A percentile compares a stretch with the other conserved stretches of the same genome.
These are phyloP conservation scores for Blastocystis sp. DNA, from an alignment of 352 stramenopile species.

Conservation along the genomic window DNA sequence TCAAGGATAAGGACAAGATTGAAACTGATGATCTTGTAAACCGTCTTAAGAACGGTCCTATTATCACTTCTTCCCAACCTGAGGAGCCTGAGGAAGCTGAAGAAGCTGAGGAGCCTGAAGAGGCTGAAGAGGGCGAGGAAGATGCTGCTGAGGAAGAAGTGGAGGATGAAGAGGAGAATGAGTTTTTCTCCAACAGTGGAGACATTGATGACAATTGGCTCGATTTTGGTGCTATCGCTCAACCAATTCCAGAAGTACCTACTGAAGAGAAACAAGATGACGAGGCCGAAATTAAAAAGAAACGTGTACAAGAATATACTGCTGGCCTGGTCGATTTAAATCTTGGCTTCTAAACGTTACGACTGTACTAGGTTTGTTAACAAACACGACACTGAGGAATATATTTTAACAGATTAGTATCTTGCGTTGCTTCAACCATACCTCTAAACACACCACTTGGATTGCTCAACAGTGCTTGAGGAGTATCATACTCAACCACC, in stretches of 20 bases:
- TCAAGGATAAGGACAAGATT: constrained; percentile 6
- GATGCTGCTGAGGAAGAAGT: background rate
- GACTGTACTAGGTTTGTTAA: too few relatives aligned
- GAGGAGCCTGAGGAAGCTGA: background rate
- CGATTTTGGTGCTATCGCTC: background rate
- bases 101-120: background rate
- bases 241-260: background rate
- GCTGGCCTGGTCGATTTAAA: background rate
- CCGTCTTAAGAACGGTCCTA: constrained; percentile 9
- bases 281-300: background rate
- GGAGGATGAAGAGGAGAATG: background rate
- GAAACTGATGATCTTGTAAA: constrained; percentile 23
- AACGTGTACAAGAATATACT: background rate
- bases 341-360: background rate
- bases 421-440: background rate
- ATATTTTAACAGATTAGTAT: constrained; percentile 13
- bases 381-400: background rate
- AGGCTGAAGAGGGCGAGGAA: background rate
- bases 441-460: constrained; percentile 66
- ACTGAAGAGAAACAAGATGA: background rate
- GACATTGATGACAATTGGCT: background rate
- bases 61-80: background rate
- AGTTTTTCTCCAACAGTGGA: background rate
- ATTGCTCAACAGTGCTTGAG: constrained; percentile 72
- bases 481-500: constrained; percentile 79